Evolutionary conservation across 176 grass and related monocot genomes (phyloP), one percentile per base, ranked within the genome.

Genomic region (Alopecurus myosuroides): DNA sequence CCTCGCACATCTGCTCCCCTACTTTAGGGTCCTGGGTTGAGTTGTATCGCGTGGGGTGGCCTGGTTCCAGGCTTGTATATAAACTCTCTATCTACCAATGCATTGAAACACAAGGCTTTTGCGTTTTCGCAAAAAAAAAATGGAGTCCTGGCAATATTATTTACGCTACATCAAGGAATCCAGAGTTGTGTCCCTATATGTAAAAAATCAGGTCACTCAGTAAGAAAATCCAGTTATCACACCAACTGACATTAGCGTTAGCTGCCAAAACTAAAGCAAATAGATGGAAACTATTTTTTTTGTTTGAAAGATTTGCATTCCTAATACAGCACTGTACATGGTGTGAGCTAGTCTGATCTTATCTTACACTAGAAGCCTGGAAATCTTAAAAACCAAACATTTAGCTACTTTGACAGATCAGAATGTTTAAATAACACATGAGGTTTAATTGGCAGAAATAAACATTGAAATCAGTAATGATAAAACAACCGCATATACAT

Each of bases 301-400:
- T 62, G 12, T 63, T 31, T 31, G 12, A 71, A 71, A 26, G 39
- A 9, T 15, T 46, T 45, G 7, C 3, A 18, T 39, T 63, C 34
- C 53, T 25, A 57, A 63, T 39, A 78, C 6, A 84, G 42, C 34
- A 78, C 37, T 50, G 64, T 18, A 77, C 5, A 89, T 57, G 22
- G 70, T 71, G 17, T 66, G 66, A 79, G 75, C 4, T 85, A 40
- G 34, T 70, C 36, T 3, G 14, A 65, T 84, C 71, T 70, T 82
- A 70, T 71, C 60, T 85, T 86, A 35, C 29, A 63, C 19, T 61
- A 77, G 18, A 77, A 85, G 80, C 48, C 11, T 69, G 70, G 70
- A 31, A 48, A 29, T 46, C 42, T 48, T 74, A 74, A 36, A 74
- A 36, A 41, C 9, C 62, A 40, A 81, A 70, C 25, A 4, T 52